Evolutionary conservation across 257 asterid genomes (phyloP).

Genomic region (Nemophila menziesii): DNA sequence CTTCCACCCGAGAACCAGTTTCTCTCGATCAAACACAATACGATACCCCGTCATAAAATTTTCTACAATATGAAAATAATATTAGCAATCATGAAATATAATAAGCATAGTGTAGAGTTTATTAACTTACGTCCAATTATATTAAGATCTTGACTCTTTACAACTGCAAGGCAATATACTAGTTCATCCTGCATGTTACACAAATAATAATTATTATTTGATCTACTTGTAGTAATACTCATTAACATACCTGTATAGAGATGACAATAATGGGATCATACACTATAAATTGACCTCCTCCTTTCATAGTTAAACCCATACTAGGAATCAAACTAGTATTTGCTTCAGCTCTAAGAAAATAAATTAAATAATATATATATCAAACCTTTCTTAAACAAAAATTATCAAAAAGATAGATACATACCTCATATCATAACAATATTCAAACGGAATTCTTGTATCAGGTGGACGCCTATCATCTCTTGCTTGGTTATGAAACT

Average conservation of each 20-base stretch:
- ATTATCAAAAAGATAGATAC: neutral
- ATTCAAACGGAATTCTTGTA: constrained; percentile 69
- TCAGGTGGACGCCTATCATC: constrained; percentile 47
- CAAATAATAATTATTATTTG: neutral
- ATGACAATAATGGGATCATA: constrained; percentile 66
- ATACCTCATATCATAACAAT: constrained; percentile 74
- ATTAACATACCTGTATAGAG: constrained; percentile 36
- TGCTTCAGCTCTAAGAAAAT: constrained; percentile 33
- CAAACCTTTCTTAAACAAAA: neutral
- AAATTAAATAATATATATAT: neutral
- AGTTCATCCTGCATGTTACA: constrained; percentile 42
- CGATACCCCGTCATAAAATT: constrained; percentile 83
- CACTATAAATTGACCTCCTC: constrained; percentile 58
- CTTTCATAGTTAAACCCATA: constrained; percentile 55
- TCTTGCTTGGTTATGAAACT: constrained; percentile 51
- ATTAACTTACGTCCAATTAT: constrained; percentile 72
- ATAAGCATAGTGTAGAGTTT: too few relatives aligned
- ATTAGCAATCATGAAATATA: neutral
- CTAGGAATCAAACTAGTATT: constrained; percentile 64
- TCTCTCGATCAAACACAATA: constrained; percentile 75
- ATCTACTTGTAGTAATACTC: neutral
- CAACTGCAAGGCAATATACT: constrained; percentile 64
- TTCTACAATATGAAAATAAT: constrained; percentile 31
- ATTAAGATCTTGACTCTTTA: constrained; percentile 63
- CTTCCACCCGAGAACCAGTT: constrained; percentile 74